These are phyloP conservation scores for Loxodes magnus DNA, from an alignment of 73 alveolate species.

Conservation along the genomic window DNA sequence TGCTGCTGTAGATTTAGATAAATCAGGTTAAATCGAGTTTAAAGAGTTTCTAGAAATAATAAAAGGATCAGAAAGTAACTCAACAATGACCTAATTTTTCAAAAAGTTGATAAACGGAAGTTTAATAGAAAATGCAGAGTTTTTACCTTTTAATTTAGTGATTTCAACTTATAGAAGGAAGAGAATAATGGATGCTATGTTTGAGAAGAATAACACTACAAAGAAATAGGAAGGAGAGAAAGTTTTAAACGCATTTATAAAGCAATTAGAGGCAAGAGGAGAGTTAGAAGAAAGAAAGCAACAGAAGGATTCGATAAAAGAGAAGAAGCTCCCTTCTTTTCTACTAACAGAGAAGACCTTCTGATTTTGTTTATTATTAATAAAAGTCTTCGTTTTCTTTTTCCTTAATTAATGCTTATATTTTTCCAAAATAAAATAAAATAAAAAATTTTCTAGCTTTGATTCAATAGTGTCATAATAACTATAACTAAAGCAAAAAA, in stretches of 20 bases:
- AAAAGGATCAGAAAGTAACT: not conserved
- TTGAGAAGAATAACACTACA: not conserved
- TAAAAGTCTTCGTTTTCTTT: too few relatives aligned
- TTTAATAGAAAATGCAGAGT: not conserved
- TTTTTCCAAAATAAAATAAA: too few relatives aligned
- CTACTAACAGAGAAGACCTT: too few relatives aligned
- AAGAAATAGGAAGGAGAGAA: not conserved
- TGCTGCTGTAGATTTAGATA: not conserved
- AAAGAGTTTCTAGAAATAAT: conserved; percentile 6
- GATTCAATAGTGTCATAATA: too few relatives aligned
- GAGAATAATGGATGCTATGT: not conserved
- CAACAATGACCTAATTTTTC: not conserved
- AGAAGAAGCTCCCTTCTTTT: too few relatives aligned
- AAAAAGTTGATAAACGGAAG: conserved; percentile 2
- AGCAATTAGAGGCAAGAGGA: not conserved
- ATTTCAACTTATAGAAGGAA: conserved; percentile 4
- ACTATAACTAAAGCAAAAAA: too few relatives aligned
- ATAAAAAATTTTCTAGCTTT: too few relatives aligned
- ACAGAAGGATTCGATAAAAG: too few relatives aligned
- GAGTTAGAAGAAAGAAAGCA: too few relatives aligned
- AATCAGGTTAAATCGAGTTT: conserved; percentile 13
- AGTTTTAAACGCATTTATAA: conserved; percentile 6
- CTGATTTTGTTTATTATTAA: too few relatives aligned
- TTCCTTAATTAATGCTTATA: too few relatives aligned
- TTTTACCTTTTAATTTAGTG: conserved; percentile 1